Base-by-base conservation (phyloP, 1,284 basidiomycete species). In the Marasmius tenuissimus region DNA sequence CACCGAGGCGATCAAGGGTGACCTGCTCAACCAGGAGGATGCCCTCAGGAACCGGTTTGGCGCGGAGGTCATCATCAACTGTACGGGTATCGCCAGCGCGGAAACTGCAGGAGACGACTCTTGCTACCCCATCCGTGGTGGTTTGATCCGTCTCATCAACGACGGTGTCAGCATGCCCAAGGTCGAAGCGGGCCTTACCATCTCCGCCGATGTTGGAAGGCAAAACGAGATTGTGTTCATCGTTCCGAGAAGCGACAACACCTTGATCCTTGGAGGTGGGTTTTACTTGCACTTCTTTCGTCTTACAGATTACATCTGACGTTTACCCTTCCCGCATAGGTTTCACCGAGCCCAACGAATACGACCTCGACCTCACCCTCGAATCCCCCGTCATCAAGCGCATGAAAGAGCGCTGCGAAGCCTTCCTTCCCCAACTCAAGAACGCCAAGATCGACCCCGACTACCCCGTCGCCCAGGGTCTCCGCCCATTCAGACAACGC, bases 41-140 rank as follows among this genome's bases (percentile, higher is more conserved):
- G 64, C 62, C 10, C 70, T 78, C 2, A 68, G 71, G 11, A 59
- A 61, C 1, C 61, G 69, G 51, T 78, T 68, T 65, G 63, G 66
- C 14, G 75, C 72, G 12, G 69, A 73, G 42, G 71, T 68, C 49
- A 75, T 78, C 60, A 67, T 78, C 51, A 73, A 78, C 54, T 72
- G 71, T 33, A 75, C 75, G 5, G 76, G 75, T 18, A 70, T 78
- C 35, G 70, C 69, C 4, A 70, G 70, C 4, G 61, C 61, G 9
- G 70, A 75, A 59, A 67, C 72, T 50, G 76, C 76, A 0, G 70
- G 65, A 7, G 76, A 77, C 63, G 54, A 68, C 33, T 70, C 67
- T 11, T 71, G 73, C 22, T 75, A 75, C 63, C 76, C 75, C 8
- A 69, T 78, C 38, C 73, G 76, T n/a, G 76, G 76, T 18, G 76